A percentile compares a stretch with the other conserved stretches of the same genome.
phyloP scores from a whole-genome alignment of 1,139 yeast genomes.

The Yamadazyma sp. region DNA sequence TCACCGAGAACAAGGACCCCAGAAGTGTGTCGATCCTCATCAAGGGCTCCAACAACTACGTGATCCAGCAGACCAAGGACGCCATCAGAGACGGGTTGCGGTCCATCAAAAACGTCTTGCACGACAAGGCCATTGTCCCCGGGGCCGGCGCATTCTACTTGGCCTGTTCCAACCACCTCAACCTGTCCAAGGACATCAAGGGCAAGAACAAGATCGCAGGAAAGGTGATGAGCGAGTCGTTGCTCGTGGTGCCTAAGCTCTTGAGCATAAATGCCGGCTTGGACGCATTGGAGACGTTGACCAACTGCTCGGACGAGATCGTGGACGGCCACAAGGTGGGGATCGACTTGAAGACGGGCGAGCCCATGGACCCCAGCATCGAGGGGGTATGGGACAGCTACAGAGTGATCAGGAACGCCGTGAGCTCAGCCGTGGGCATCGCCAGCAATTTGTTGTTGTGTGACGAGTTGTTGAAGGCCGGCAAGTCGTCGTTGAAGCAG shows the following conservation, averaged over 20 bases:
- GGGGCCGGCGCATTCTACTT: slow-evolving; percentile 97
- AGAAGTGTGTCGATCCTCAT: slow-evolving; percentile 89
- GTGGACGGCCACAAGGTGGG: slow-evolving; percentile 84
- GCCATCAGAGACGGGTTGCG: slow-evolving; percentile 97
- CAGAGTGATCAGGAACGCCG: slow-evolving; percentile 89
- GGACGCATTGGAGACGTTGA: slow-evolving; percentile 86
- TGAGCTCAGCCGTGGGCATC: slow-evolving; percentile 91
- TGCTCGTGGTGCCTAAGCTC: slow-evolving; percentile 89
- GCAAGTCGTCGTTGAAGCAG: slow-evolving; percentile 82
- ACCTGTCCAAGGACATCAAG: slow-evolving; percentile 57
- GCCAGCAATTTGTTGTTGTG: slow-evolving; percentile 89
- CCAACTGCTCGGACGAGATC: slow-evolving; percentile 88
- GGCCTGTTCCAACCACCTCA: slow-evolving; percentile 72
- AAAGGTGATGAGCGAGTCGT: slow-evolving; percentile 89
- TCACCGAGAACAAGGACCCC: slow-evolving; percentile 90
- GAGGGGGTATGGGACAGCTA: slow-evolving; percentile 98
- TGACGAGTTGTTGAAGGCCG: slow-evolving; percentile 96
- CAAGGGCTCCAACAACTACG: slow-evolving; percentile 89
- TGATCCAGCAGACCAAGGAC: slow-evolving; percentile 89
- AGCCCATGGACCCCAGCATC: slow-evolving; percentile 90
- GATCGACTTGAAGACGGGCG: slow-evolving; percentile 86
- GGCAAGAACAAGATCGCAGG: slow-evolving; percentile 91
- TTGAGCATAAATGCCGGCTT: slow-evolving; percentile 90
- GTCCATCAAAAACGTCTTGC: slow-evolving; percentile 88
- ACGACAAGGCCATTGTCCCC: slow-evolving; percentile 83